phyloP scores from a whole-genome alignment of 345 rosid species.

The Viola odorata region DNA sequence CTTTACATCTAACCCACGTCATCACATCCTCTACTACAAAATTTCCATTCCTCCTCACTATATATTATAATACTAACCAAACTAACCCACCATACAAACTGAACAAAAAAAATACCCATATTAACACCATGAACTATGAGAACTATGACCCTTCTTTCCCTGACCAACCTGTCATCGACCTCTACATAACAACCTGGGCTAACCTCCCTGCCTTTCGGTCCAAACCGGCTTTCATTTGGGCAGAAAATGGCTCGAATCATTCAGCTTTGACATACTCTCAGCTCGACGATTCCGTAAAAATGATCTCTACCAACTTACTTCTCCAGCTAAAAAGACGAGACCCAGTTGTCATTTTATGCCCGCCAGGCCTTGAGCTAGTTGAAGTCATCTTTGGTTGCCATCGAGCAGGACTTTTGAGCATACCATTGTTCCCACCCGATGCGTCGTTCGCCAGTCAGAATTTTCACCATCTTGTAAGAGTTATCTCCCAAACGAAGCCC shows the following conservation, averaged over 20 bases:
- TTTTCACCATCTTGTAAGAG: constrained; percentile 42
- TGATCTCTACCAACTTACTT: constrained; percentile 30
- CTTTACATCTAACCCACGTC: not conserved
- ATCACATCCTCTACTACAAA: not conserved
- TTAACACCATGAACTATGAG: constrained; percentile 34
- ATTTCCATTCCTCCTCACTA: too few relatives aligned
- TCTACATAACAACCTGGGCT: constrained; percentile 53
- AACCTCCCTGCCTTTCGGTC: constrained; percentile 37
- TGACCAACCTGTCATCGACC: constrained; percentile 57
- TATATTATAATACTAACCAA: constrained; percentile 2
- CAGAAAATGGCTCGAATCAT: constrained; percentile 13
- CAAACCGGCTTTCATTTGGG: constrained; percentile 48
- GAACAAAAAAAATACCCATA: not conserved
- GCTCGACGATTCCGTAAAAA: constrained; percentile 36
- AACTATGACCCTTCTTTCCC: constrained; percentile 55
- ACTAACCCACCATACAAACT: not conserved
- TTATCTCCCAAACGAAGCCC: constrained; percentile 50
- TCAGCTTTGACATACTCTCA: constrained; percentile 36
- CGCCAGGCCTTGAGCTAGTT: constrained; percentile 48
- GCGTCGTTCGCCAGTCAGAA: constrained; percentile 28
- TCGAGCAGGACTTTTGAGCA: constrained; percentile 45
- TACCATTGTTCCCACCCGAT: constrained; percentile 46
- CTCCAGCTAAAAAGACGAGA: constrained; percentile 32
- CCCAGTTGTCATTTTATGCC: constrained; percentile 37
- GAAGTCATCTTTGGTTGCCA: constrained; percentile 52